Evolutionary conservation across 768 basidiomycete species (phyloP).

Genomic region (Tylopilus plumbeoviolaceoides): DNA sequence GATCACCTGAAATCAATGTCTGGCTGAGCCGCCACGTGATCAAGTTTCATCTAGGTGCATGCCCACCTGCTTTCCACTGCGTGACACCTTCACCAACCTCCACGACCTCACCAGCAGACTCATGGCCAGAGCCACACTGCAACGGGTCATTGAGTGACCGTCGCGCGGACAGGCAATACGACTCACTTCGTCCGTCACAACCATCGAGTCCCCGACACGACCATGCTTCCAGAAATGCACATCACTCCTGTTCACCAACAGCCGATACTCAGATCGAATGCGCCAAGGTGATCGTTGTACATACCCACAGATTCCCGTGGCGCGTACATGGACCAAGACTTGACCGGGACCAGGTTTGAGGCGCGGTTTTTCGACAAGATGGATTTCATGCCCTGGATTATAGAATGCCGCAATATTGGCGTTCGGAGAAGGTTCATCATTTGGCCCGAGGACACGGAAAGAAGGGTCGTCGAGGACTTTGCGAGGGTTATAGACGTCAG

Average conservation of each 20-base stretch:
- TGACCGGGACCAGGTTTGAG: conserved; percentile 60
- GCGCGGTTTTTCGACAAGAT: conserved; percentile 62
- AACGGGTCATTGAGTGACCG: not conserved
- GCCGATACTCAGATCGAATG: not conserved
- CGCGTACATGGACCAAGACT: conserved; percentile 60
- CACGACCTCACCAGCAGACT: conserved; percentile 64
- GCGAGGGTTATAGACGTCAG: conserved; percentile 51
- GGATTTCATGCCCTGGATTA: conserved; percentile 58
- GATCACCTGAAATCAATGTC: conserved; percentile 42
- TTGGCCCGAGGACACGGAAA: conserved; percentile 48
- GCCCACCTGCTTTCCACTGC: conserved; percentile 55
- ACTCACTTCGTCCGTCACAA: conserved; percentile 60
- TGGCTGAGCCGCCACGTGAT: not conserved
- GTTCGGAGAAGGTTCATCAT: conserved; percentile 44
- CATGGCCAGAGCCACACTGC: conserved; percentile 67
- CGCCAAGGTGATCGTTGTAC: conserved; percentile 14
- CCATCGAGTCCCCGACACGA: conserved; percentile 64
- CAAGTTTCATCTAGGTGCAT: not conserved
- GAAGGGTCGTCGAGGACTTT: conserved; percentile 53
- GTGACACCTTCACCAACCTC: conserved; percentile 65
- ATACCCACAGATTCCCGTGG: conserved; percentile 69
- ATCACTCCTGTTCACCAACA: conserved; percentile 46
- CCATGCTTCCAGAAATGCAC: conserved; percentile 76
- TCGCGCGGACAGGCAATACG: not conserved
- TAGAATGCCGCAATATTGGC: conserved; percentile 64